Percentiles rank a stretch among this genome's conserved stretches.
Conservation (phyloP, 148 eudicot species). For the Vaccinium macrocarpon region DNA sequence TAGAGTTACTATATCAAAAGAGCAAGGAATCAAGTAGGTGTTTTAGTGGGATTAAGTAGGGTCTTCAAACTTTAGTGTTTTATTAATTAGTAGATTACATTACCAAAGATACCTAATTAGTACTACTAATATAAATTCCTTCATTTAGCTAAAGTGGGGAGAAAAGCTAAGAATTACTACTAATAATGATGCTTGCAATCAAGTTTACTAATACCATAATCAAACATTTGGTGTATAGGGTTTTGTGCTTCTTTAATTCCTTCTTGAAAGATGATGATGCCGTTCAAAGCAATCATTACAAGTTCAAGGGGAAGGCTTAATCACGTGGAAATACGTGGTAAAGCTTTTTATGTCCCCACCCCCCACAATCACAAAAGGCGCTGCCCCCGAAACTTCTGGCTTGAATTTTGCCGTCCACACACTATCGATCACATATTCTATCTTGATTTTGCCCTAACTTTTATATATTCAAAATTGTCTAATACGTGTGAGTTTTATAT, state of each 20-base stretch:
- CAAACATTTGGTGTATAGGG: neutral
- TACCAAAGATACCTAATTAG: too few relatives aligned
- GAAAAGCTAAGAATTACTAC: neutral
- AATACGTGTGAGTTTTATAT: too few relatives aligned
- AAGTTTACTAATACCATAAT: neutral
- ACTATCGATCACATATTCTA: neutral
- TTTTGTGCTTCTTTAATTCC: neutral
- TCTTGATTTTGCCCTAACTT: neutral
- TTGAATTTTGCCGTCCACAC: constrained; percentile 19
- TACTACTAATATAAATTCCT: neutral
- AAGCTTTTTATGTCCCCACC: neutral
- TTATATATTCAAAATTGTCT: neutral
- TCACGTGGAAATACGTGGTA: constrained; percentile 33
- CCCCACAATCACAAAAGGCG: neutral
- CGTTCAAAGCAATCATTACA: constrained; percentile 27
- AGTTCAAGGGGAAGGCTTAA: constrained; percentile 15
- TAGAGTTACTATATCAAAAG: neutral
- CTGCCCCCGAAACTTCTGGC: constrained; percentile 33
- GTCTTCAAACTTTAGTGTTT: neutral
- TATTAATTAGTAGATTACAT: too few relatives aligned
- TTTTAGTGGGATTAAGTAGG: neutral
- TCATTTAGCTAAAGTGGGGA: neutral
- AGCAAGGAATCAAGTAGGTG: constrained; percentile 5
- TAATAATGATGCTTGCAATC: constrained; percentile 19
- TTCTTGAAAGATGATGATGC: neutral